These are phyloP conservation scores for Alopecurus myosuroides DNA, from an alignment of 176 grass and related monocot genomes.

Conservation along the genomic window DNA sequence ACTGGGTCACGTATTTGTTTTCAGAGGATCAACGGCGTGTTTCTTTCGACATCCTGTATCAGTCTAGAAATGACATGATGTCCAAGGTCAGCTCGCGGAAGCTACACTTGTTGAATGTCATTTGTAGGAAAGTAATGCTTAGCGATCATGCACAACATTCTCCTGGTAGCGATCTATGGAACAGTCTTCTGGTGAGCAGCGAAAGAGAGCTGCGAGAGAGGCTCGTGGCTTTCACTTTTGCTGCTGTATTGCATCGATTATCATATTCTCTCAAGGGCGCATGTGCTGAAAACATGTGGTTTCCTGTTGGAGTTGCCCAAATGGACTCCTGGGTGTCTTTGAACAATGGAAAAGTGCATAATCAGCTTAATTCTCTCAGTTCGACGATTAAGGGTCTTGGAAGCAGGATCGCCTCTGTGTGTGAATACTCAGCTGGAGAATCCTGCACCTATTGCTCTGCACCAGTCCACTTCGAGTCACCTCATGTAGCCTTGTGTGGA, in stretches of 20 bases:
- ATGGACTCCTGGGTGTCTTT: conserved; percentile 66
- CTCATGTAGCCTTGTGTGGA: conserved; percentile 48
- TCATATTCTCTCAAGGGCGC: conserved; percentile 4
- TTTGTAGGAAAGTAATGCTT: conserved; percentile 77
- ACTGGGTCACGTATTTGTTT: conserved; percentile 71
- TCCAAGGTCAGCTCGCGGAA: conserved; percentile 48
- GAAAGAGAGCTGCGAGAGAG: conserved; percentile 70
- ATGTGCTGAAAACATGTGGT: conserved; percentile 35
- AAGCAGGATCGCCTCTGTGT: conserved; percentile 41
- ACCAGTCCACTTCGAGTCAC: conserved; percentile 47
- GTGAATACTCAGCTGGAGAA: conserved; percentile 44
- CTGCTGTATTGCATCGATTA: conserved; percentile 31
- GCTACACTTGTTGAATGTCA: conserved; percentile 69
- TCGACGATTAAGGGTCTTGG: conserved; percentile 50
- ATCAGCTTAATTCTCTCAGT: conserved; percentile 42
- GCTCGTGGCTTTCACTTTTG: conserved; percentile 70
- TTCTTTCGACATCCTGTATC: conserved; percentile 37
- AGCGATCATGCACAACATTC: conserved; percentile 13
- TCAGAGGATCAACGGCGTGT: conserved; percentile 9
- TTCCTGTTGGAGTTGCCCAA: conserved; percentile 59
- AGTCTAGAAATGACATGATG: conserved; percentile 8
- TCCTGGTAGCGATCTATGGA: conserved; percentile 46
- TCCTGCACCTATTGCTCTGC: conserved; percentile 57
- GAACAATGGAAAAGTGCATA: conserved; percentile 33
- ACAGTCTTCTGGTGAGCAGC: conserved; percentile 51